phyloP scores from a whole-genome alignment of 805 yeast species.

The Brettanomyces custersianus region DNA sequence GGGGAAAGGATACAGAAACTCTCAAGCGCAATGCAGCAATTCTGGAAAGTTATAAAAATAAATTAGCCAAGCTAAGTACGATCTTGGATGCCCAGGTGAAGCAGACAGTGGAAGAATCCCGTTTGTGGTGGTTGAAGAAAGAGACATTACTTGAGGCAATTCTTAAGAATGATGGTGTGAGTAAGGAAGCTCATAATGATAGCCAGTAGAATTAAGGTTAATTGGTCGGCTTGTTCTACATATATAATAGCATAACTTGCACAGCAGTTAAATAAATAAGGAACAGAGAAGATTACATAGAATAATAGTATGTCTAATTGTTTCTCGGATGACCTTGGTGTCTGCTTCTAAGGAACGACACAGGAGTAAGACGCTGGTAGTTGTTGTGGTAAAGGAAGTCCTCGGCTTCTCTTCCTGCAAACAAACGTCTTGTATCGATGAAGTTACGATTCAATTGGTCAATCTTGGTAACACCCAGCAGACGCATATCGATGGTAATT shows the following conservation, averaged over 20 bases:
- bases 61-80: slow-evolving; percentile 11
- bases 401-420: slow-evolving; percentile 23
- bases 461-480: slow-evolving; percentile 61
- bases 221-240: neutral
- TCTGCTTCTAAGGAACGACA: slow-evolving; percentile 13
- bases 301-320: neutral
- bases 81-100: slow-evolving; percentile 16
- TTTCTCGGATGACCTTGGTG: neutral
- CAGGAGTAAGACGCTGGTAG: slow-evolving; percentile 23
- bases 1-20: neutral
- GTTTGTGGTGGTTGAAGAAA: slow-evolving; percentile 19
- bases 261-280: neutral
- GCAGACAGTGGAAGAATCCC: slow-evolving; percentile 9
- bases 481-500: slow-evolving; percentile 67
- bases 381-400: slow-evolving; percentile 22
- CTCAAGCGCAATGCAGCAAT: slow-evolving; percentile 10
- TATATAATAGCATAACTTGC: neutral
- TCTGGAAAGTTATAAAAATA: slow-evolving; percentile 15
- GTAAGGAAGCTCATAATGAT: neutral
- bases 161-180: neutral
- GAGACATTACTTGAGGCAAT: neutral
- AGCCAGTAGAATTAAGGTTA: neutral
- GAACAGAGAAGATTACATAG: neutral
- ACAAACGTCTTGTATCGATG: slow-evolving; percentile 41
- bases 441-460: slow-evolving; percentile 50